These are phyloP conservation scores for Hordeum pubiflorum DNA, from an alignment of 202 grass and related monocot genomes.

Conservation along the genomic window DNA sequence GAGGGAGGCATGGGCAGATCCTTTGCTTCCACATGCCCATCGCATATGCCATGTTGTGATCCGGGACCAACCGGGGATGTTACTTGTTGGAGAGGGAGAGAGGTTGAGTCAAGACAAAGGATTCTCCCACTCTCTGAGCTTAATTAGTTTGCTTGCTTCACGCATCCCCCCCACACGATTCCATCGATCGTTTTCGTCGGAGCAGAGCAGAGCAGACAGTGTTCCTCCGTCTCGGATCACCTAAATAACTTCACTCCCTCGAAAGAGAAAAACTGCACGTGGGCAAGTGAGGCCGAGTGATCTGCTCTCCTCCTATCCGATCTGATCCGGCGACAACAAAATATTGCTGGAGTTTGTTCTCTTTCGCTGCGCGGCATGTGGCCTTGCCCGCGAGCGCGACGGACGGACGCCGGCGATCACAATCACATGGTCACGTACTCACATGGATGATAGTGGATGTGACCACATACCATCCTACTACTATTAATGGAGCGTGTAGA, in stretches of 20 bases:
- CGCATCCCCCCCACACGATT: not conserved
- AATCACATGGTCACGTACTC: no score
- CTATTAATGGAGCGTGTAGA: no score
- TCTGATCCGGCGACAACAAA: not conserved
- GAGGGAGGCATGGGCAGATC: no score
- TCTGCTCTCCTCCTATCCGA: not conserved
- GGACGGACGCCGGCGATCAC: no score
- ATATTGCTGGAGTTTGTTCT: not conserved
- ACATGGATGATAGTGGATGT: no score
- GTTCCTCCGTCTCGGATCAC: no score
- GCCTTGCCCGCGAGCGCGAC: no score
- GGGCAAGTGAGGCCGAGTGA: not conserved
- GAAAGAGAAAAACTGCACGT: not conserved
- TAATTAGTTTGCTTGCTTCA: conserved; percentile 13
- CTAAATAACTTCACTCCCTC: no score
- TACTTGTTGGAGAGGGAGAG: not conserved
- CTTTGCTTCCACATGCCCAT: no score
- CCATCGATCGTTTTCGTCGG: not conserved
- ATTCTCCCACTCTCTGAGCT: not conserved
- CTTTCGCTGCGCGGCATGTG: not conserved
- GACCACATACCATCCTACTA: no score
- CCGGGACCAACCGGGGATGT: not conserved
- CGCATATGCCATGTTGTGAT: no score
- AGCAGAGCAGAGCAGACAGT: no score
- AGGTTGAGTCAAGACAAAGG: not conserved